A percentile compares a stretch with the other conserved stretches of the same genome.
These are phyloP conservation scores for Populus euphratica DNA, from an alignment of 345 rosid genomes.

Conservation along the genomic window DNA sequence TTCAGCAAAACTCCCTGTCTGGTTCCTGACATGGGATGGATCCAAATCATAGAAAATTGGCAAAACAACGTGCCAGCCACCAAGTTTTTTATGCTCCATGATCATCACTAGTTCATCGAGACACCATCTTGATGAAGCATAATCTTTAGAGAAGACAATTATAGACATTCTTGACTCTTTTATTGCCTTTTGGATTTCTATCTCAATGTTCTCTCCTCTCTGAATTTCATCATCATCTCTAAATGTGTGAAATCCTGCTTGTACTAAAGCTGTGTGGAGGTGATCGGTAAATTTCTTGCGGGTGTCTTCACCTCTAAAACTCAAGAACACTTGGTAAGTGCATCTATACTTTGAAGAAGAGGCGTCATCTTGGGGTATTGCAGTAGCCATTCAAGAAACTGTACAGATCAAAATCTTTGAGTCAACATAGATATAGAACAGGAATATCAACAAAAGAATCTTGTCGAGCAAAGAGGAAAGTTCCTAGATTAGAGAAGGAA, in stretches of 20 bases:
- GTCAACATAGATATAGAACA: too few relatives aligned
- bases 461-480: too few relatives aligned
- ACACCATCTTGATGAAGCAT: slow-evolving; percentile 8
- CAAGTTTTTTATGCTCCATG: slow-evolving; percentile 1
- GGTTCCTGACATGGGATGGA: slow-evolving; percentile 1
- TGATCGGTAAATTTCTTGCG: slow-evolving; percentile 8
- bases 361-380: too few relatives aligned
- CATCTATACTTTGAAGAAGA: too few relatives aligned
- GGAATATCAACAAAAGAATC: too few relatives aligned
- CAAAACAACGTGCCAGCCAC: neutral
- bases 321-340: slow-evolving; percentile 3
- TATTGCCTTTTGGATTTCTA: neutral
- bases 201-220: neutral
- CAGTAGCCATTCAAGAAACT: too few relatives aligned
- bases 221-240: slow-evolving; percentile 6
- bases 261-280: slow-evolving; percentile 7
- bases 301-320: slow-evolving; percentile 11
- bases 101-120: slow-evolving; percentile 7
- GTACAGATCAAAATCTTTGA: too few relatives aligned
- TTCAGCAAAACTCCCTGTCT: slow-evolving; percentile 12
- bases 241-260: slow-evolving; percentile 8
- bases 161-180: neutral
- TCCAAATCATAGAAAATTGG: slow-evolving; percentile 15
- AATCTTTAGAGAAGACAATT: slow-evolving; percentile 8
- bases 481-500: too few relatives aligned